Evolutionary conservation across 2,329 filamentous ascomycete genomes (phyloP).

Genomic region (Rutstroemia sp.): DNA sequence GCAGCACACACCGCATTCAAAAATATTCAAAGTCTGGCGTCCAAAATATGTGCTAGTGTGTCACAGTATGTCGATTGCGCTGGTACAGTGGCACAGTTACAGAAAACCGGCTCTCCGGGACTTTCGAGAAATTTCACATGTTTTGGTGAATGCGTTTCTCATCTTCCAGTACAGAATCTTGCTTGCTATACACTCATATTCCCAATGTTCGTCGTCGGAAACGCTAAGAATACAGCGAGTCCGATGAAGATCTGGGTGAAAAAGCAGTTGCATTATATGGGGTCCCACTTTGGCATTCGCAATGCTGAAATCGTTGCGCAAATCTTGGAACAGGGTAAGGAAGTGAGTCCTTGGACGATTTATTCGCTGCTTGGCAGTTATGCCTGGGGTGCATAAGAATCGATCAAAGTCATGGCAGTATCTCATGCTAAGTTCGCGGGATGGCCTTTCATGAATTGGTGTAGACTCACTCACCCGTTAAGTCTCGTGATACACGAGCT

Average conservation of each 20-base stretch:
- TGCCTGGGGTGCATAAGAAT: conserved; percentile 9
- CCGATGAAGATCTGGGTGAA: conserved; percentile 8
- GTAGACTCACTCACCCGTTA: too few relatives aligned
- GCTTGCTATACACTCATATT: conserved; percentile 13
- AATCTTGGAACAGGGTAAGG: conserved; percentile 2
- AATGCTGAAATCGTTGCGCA: conserved; percentile 15
- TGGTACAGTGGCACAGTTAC: not conserved
- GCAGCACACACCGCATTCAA: not conserved
- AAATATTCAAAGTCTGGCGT: conserved; percentile 3
- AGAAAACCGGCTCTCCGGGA: not conserved
- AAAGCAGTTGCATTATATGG: conserved; percentile 9
- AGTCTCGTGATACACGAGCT: too few relatives aligned
- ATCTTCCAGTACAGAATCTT: not conserved
- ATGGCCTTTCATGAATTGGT: not conserved
- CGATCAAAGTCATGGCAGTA: not conserved
- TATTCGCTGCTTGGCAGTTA: conserved; percentile 16
- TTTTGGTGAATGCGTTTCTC: not conserved
- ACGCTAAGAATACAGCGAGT: not conserved
- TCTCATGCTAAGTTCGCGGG: not conserved
- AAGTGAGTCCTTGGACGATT: conserved; percentile 7
- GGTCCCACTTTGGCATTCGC: conserved; percentile 12
- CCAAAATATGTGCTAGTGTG: conserved; percentile 12
- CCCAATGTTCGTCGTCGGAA: conserved; percentile 10
- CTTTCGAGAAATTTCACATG: not conserved
- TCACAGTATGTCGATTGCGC: conserved; percentile 12